Conservation (phyloP, 2,329 filamentous ascomycete genomes). For the Fusarium napiforme region DNA sequence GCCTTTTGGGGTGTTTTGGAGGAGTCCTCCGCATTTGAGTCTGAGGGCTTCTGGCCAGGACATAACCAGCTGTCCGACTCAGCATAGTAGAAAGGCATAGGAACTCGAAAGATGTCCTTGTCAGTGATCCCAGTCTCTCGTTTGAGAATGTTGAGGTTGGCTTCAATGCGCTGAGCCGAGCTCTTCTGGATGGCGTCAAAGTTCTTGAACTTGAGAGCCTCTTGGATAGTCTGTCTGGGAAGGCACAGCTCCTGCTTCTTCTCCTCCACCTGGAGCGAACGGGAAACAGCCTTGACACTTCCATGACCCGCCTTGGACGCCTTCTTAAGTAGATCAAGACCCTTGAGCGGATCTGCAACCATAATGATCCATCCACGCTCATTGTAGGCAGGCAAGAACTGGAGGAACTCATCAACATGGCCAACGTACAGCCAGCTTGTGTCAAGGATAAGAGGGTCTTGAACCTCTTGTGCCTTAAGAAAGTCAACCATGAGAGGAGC, state of each 20-base stretch:
- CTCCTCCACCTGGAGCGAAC: neutral
- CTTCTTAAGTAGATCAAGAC: constrained; percentile 35
- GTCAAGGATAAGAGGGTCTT: constrained; percentile 50
- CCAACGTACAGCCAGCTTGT: constrained; percentile 43
- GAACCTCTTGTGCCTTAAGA: constrained; percentile 49
- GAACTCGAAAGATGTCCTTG: constrained; percentile 39
- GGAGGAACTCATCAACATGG: constrained; percentile 47
- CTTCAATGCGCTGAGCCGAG: constrained; percentile 30
- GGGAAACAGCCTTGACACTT: constrained; percentile 22
- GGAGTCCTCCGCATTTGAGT: neutral
- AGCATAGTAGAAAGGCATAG: constrained; percentile 27
- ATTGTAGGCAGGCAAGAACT: constrained; percentile 44
- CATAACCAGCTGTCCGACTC: neutral
- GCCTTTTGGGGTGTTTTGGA: neutral
- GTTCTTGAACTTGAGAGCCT: constrained; percentile 18
- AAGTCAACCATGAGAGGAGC: constrained; percentile 42
- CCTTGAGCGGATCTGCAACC: constrained; percentile 38
- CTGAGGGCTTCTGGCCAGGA: neutral
- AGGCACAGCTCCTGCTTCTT: neutral
- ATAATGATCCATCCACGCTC: constrained; percentile 42
- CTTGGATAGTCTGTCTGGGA: constrained; percentile 24
- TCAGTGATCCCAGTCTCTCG: constrained; percentile 40
- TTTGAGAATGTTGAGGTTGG: constrained; percentile 39
- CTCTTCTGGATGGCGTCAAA: constrained; percentile 24
- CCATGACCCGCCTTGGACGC: constrained; percentile 30